Evolutionary conservation across 345 rosid species (phyloP).

Genomic region (Eucalyptus polyanthemos): DNA sequence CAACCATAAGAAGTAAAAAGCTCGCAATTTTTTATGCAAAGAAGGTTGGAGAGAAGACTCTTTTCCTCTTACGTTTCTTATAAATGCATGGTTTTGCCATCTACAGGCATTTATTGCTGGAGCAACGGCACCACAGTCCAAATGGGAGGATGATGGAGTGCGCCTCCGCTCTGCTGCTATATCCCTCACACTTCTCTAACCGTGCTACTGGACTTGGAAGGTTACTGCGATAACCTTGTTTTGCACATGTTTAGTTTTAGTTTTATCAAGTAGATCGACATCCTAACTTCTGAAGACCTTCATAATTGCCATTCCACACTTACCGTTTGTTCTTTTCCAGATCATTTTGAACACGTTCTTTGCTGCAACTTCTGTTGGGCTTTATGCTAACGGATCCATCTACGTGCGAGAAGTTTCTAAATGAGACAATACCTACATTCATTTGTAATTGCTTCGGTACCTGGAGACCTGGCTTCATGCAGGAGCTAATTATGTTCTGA

Average conservation of each 20-base stretch:
- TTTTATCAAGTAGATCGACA: neutral
- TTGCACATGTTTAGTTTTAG: neutral
- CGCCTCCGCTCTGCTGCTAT: constrained; percentile 79
- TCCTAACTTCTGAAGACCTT: neutral
- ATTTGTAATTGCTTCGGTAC: neutral
- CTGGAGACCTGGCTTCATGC: neutral
- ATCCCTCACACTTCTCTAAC: constrained; percentile 43
- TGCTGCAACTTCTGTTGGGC: neutral
- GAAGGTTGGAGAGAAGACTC: neutral
- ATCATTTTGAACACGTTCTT: neutral
- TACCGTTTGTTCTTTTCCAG: neutral
- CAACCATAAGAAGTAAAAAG: neutral
- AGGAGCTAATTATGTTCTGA: neutral
- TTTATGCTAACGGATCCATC: neutral
- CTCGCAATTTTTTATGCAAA: neutral
- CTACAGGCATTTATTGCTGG: constrained; percentile 71
- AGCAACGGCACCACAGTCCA: constrained; percentile 76
- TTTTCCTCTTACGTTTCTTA: neutral
- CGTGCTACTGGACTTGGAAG: neutral
- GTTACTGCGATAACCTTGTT: neutral
- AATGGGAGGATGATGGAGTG: constrained; percentile 72
- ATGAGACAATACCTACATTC: neutral
- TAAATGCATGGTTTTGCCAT: neutral
- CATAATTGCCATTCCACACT: neutral
- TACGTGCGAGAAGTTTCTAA: neutral